Conservation (phyloP, 306 rosid species). For the Erythrophleum fordii region DNA sequence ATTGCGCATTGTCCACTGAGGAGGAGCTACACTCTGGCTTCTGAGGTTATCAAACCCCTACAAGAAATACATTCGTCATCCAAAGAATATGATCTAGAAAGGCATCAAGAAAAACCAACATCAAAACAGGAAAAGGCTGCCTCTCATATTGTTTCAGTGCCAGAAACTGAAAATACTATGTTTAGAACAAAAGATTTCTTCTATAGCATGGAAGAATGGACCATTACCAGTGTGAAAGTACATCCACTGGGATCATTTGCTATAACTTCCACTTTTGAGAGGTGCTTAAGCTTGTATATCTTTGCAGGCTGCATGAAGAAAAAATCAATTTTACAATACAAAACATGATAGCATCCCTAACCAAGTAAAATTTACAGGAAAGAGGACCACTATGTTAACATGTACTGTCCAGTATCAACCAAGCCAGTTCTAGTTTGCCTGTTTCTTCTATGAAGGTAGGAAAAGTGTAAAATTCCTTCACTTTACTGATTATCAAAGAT, state of each 20-base stretch:
- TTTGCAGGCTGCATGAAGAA: constrained; percentile 81
- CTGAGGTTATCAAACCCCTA: constrained; percentile 97
- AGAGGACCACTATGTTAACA: background rate
- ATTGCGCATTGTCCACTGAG: constrained; percentile 98
- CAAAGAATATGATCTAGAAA: constrained; percentile 21
- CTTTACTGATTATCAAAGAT: constrained; percentile 24
- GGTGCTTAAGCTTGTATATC: constrained; percentile 90
- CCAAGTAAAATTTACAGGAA: background rate
- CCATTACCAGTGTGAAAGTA: constrained; percentile 88
- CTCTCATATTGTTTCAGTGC: constrained; percentile 26
- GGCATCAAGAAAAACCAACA: constrained; percentile 12
- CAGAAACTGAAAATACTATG: constrained; percentile 14
- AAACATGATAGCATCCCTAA: background rate
- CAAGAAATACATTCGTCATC: constrained; percentile 42
- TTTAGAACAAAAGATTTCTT: constrained; percentile 14
- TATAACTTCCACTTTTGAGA: constrained; percentile 89
- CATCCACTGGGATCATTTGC: constrained; percentile 93
- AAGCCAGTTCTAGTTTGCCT: constrained; percentile 7
- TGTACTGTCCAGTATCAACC: constrained; percentile 14
- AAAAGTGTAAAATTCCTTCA: constrained; percentile 19
- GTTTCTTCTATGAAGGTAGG: constrained; percentile 34
- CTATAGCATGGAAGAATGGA: constrained; percentile 13
- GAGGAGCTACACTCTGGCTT: constrained; percentile 97
- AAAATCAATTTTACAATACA: constrained; percentile 19
- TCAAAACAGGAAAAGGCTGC: constrained; percentile 11